phyloP scores from a whole-genome alignment of 1,139 yeast genomes.

The Wickerhamomyces sp. region DNA sequence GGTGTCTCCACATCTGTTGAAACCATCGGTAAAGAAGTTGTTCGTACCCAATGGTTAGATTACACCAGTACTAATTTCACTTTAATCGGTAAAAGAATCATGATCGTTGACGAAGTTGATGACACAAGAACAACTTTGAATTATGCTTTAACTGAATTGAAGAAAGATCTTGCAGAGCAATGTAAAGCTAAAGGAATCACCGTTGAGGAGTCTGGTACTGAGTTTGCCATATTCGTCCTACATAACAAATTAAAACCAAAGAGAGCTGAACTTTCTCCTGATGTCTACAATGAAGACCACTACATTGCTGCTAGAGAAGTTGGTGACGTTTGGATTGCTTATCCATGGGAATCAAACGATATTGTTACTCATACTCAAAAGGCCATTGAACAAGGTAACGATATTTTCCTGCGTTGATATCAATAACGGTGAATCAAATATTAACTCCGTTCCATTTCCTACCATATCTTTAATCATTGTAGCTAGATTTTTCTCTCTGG shows the following conservation, averaged over 20 bases:
- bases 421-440: neutral
- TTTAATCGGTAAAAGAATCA: conserved; percentile 73
- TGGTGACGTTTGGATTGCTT: conserved; percentile 94
- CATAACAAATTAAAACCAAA: conserved; percentile 91
- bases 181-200: conserved; percentile 41
- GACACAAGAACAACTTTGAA: conserved; percentile 94
- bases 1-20: conserved; percentile 57
- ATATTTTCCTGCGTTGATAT: conserved; percentile 26
- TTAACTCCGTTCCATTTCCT: neutral
- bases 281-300: conserved; percentile 41
- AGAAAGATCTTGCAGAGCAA: conserved; percentile 71
- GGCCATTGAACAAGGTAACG: conserved; percentile 77
- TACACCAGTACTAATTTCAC: conserved; percentile 55
- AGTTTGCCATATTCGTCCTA: conserved; percentile 83
- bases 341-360: conserved; percentile 95
- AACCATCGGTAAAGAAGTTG: conserved; percentile 75
- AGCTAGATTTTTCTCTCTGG: neutral
- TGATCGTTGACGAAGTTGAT: conserved; percentile 92
- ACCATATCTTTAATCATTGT: neutral
- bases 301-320: conserved; percentile 90
- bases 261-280: conserved; percentile 61
- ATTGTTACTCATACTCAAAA: conserved; percentile 80
- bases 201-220: conserved; percentile 43
- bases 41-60: conserved; percentile 95
- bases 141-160: conserved; percentile 82